Percentiles rank a stretch among this genome's conserved stretches.
These are phyloP conservation scores for Linanthus parryae DNA, from an alignment of 148 eudicot species.

Conservation along the genomic window DNA sequence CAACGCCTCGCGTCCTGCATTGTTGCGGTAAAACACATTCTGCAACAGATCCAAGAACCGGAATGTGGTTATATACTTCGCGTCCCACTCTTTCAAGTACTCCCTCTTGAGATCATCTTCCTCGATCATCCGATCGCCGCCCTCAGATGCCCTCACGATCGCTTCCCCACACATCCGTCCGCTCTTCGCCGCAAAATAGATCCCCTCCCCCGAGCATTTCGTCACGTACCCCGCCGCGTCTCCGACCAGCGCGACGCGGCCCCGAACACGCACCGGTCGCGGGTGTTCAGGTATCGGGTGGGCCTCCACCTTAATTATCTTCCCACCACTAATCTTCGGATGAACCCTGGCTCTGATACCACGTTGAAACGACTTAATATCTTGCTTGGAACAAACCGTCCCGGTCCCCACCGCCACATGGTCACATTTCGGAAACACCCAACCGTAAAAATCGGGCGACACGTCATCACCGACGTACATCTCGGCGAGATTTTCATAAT, in stretches of 20 bases:
- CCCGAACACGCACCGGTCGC: slow-evolving; percentile 63
- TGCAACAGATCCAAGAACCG: slow-evolving; percentile 79
- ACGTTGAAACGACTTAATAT: slow-evolving; percentile 48
- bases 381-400: slow-evolving; percentile 48
- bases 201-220: slow-evolving; percentile 92
- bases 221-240: slow-evolving; percentile 95
- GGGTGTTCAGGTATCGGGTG: slow-evolving; percentile 99
- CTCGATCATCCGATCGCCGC: slow-evolving; percentile 49
- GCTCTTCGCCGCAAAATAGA: slow-evolving; percentile 85
- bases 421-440: slow-evolving; percentile 95
- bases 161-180: slow-evolving; percentile 76
- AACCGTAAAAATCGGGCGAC: slow-evolving; percentile 87
- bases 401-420: slow-evolving; percentile 97
- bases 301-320: slow-evolving; percentile 78
- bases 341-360: slow-evolving; percentile 50
- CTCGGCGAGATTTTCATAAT: slow-evolving; percentile 75
- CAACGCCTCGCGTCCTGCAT: slow-evolving; percentile 81
- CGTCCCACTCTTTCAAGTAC: slow-evolving; percentile 81
- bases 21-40: slow-evolving; percentile 67
- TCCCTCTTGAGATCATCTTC: slow-evolving; percentile 78
- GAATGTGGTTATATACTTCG: slow-evolving; percentile 49
- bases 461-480: slow-evolving; percentile 93
- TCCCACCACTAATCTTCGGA: slow-evolving; percentile 56
- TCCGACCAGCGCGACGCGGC: slow-evolving; percentile 78
- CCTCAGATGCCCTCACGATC: slow-evolving; percentile 73